Conservation (phyloP, 2,329 filamentous ascomycete species). For the Pseudogymnoascus pannorum region DNA sequence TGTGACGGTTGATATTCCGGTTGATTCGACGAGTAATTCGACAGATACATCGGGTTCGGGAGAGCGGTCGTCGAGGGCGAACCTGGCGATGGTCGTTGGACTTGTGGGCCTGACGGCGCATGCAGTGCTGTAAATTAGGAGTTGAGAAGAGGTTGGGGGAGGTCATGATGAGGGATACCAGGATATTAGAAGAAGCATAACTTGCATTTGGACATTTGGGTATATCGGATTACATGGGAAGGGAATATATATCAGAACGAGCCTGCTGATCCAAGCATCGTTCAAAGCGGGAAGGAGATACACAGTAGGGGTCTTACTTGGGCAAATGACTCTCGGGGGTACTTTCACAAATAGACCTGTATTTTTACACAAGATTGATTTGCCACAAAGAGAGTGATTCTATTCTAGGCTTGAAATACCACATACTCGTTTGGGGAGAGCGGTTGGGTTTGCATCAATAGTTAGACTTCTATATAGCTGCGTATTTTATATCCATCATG, state of each 20-base stretch:
- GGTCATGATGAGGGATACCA: neutral
- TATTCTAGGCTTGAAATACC: neutral
- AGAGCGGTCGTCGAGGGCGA: neutral
- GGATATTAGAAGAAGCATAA: neutral
- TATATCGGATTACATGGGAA: neutral
- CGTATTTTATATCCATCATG: neutral
- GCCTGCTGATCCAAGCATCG: neutral
- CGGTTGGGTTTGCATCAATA: neutral
- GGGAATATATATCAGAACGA: slow-evolving; percentile 1
- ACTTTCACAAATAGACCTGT: neutral
- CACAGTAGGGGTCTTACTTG: neutral
- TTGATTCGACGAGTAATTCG: neutral
- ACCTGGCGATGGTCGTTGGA: neutral
- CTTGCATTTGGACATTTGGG: slow-evolving; percentile 2
- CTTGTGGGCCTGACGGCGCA: neutral
- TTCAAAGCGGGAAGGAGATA: neutral
- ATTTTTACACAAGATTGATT: neutral
- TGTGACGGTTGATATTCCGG: neutral
- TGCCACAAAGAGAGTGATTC: neutral
- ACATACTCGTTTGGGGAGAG: neutral
- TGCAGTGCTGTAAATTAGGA: neutral
- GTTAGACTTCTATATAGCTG: neutral
- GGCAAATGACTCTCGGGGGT: neutral
- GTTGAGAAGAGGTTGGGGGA: neutral
- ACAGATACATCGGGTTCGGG: neutral